A percentile compares a stretch with the other conserved stretches of the same genome.
Conservation (phyloP, 768 basidiomycete genomes). For the Collybiopsis confluens region DNA sequence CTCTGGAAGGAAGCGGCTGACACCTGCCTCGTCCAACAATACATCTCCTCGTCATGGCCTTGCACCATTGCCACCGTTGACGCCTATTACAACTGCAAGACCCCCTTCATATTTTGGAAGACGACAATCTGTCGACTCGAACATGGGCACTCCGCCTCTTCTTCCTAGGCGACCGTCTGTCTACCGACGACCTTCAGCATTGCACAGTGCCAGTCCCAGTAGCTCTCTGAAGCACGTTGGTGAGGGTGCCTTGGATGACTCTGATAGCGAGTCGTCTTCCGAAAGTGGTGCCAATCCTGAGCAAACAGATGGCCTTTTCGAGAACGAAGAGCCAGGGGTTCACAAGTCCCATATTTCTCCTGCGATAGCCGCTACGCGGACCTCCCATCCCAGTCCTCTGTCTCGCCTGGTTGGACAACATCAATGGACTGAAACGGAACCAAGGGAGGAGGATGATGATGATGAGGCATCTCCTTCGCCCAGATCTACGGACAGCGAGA, state of each 20-base stretch:
- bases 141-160: slow-evolving; percentile 13
- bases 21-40: slow-evolving; percentile 54
- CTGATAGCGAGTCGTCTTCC: slow-evolving; percentile 48
- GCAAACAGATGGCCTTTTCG: slow-evolving; percentile 19
- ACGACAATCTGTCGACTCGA: slow-evolving; percentile 30
- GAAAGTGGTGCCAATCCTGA: slow-evolving; percentile 29
- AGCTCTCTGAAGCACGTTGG: slow-evolving; percentile 55
- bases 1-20: slow-evolving; percentile 34
- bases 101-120: slow-evolving; percentile 36
- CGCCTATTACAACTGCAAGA: slow-evolving; percentile 20
- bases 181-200: slow-evolving; percentile 43
- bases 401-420: slow-evolving; percentile 54
- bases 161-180: slow-evolving; percentile 31
- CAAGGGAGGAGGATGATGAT: slow-evolving; percentile 25
- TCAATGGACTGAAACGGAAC: slow-evolving; percentile 44
- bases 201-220: slow-evolving; percentile 35
- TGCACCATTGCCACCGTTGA: slow-evolving; percentile 39
- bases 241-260: slow-evolving; percentile 76
- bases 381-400: slow-evolving; percentile 60
- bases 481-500: slow-evolving; percentile 61
- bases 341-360: slow-evolving; percentile 30
- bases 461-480: slow-evolving; percentile 63
- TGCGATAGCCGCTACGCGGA: slow-evolving; percentile 22
- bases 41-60: slow-evolving; percentile 51
- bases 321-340: slow-evolving; percentile 22